Evolutionary conservation across 441 rosid genomes (phyloP), one percentile per base, ranked within the genome.

Genomic region (Croton setiger): DNA sequence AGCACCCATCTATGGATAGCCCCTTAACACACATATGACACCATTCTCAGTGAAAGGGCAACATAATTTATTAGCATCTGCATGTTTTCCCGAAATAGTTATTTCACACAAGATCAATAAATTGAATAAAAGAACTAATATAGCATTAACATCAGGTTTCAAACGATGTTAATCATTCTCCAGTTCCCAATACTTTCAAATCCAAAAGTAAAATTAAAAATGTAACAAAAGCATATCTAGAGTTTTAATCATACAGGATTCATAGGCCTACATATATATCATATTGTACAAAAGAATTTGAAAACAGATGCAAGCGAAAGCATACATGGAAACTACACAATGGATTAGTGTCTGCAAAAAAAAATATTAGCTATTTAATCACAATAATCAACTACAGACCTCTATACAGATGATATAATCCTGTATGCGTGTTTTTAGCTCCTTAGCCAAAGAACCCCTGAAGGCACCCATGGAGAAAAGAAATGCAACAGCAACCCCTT

Each of bases 371-470:
- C 31, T 21, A 18, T 13, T 21, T 54, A 33, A 31, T 67, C 62
- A 55, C 39, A 64, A 18, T 33, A 37, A 5, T 58, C 47, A 63
- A 35, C 35, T 44, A 63, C 77, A 55, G 63, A 88, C 98, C 95
- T 93, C 98, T 48, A 93, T 89, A 68, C 98, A 93, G 76, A 93
- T 93, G 68, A 93, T 93, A 79, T 93, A 93, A 79, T 93, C 98
- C 69, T 93, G 97, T 66, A 93, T 89, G 15, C 95, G 85, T 9
- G 92, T 87, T 75, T 91, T 89, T 76, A 93, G 79, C 79, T 93
- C 95, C 85, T 83, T 93, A 48, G 98, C 98, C 74, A 93, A 80
- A 47, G 93, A 70, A 39, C 98, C 98, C 72, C 79, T 93, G 71
- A 93, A 85, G 56, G 83, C 88, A 72, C 98, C 98, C 77, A 87